Percentiles rank a stretch among this genome's conserved stretches.
Evolutionary conservation across 2,329 filamentous ascomycete genomes (phyloP).

Genomic region (Claviceps cyperi): DNA sequence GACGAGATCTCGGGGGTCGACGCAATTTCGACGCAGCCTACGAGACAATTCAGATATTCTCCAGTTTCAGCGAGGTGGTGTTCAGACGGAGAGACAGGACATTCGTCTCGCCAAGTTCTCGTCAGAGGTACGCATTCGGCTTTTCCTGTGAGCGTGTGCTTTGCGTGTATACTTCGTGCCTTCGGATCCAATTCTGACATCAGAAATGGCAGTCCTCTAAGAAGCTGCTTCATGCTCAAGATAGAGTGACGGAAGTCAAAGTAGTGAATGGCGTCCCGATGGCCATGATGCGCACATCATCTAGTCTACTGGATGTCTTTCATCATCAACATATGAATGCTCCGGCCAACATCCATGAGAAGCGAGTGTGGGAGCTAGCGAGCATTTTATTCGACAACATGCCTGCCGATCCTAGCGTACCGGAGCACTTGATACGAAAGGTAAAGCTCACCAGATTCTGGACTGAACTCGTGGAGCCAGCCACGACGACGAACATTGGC

Average conservation of each 20-base stretch:
- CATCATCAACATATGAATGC: constrained; percentile 26
- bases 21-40: constrained; percentile 19
- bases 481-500: constrained; percentile 38
- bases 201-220: constrained; percentile 32
- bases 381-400: constrained; percentile 75
- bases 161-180: not conserved
- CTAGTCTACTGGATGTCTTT: constrained; percentile 23
- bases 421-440: constrained; percentile 31
- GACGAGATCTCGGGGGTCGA: constrained; percentile 22
- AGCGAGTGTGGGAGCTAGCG: constrained; percentile 70
- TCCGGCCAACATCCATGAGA: constrained; percentile 45
- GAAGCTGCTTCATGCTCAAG: constrained; percentile 39
- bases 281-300: constrained; percentile 29
- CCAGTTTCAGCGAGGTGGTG: constrained; percentile 24
- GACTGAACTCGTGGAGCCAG: constrained; percentile 49
- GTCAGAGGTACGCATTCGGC: constrained; percentile 28
- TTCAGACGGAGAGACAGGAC: constrained; percentile 50
- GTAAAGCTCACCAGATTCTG: constrained; percentile 55
- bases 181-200: not conserved
- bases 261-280: constrained; percentile 44
- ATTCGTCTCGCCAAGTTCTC: constrained; percentile 50
- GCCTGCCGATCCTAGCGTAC: constrained; percentile 23
- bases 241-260: constrained; percentile 38
- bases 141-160: not conserved
- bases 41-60: constrained; percentile 17